These are phyloP conservation scores for Melaleuca quinquenervia DNA, from an alignment of 345 rosid genomes.

Conservation along the genomic window DNA sequence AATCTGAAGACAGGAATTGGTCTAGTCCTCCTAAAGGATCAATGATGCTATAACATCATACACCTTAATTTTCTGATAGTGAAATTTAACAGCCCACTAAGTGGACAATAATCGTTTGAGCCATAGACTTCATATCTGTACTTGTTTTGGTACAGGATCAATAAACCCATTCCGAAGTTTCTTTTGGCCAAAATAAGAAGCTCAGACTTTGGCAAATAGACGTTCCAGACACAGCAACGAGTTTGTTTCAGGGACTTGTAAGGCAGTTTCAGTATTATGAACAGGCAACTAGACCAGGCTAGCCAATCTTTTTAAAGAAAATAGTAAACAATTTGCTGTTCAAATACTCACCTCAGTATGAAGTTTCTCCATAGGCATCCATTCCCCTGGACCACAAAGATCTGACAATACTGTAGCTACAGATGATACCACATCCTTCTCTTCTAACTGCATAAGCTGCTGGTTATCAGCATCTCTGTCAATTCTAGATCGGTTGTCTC, in stretches of 20 bases:
- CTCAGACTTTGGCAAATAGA: background rate
- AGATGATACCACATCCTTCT: conserved; percentile 96
- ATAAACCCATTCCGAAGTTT: background rate
- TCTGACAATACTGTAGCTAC: conserved; percentile 96
- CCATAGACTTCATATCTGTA: background rate
- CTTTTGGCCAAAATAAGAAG: background rate
- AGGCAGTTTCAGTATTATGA: background rate
- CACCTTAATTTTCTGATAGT: background rate
- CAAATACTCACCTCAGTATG: conserved; percentile 60
- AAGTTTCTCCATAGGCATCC: conserved; percentile 99
- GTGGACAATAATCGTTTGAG: background rate
- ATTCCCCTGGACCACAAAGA: conserved; percentile 97
- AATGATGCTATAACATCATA: background rate
- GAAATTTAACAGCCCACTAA: background rate
- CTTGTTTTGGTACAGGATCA: background rate
- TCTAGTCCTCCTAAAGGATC: background rate
- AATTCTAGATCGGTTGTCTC: conserved; percentile 60
- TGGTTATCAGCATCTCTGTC: conserved; percentile 97
- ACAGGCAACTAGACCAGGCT: background rate
- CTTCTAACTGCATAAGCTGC: conserved; percentile 83
- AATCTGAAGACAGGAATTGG: background rate
- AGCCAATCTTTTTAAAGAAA: background rate
- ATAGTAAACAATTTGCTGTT: background rate
- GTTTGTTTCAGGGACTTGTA: background rate
- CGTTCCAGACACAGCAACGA: background rate